Conservation (phyloP, 1,284 basidiomycete genomes). For the Ceratobasidium sp. region DNA sequence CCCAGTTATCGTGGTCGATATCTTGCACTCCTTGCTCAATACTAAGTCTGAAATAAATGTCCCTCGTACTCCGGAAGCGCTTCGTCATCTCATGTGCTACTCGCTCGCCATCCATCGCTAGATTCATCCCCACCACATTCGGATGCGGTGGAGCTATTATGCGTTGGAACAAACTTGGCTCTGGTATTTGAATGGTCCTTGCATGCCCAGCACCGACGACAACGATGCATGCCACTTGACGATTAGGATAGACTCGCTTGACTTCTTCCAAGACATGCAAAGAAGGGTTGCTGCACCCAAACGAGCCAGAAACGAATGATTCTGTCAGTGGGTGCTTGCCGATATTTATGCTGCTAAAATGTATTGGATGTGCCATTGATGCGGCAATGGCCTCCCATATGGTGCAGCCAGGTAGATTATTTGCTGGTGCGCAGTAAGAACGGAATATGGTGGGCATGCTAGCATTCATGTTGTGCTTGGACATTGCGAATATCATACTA, state of each 20-base stretch:
- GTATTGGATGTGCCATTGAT: neutral
- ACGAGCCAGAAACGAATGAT: neutral
- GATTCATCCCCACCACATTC: neutral
- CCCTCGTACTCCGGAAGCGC: neutral
- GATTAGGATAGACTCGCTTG: neutral
- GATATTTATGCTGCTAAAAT: neutral
- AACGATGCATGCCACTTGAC: neutral
- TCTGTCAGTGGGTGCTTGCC: neutral
- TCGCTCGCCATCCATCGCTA: slow-evolving; percentile 1
- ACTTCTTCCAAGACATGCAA: neutral
- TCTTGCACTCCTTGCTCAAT: slow-evolving; percentile 5
- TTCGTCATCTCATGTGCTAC: slow-evolving; percentile 3
- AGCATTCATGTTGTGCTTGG: too few relatives aligned
- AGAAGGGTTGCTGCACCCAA: slow-evolving; percentile 5
- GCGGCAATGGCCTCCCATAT: slow-evolving; percentile 12
- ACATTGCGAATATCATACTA: too few relatives aligned
- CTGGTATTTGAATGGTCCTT: neutral
- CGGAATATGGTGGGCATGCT: neutral
- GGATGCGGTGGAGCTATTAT: neutral
- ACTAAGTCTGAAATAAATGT: slow-evolving; percentile 1
- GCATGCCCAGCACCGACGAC: slow-evolving; percentile 8
- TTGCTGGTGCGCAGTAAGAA: neutral
- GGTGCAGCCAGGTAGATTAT: neutral
- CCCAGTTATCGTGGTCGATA: neutral
- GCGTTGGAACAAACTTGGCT: neutral